Evolutionary conservation across 192 early-diverging fungal species (phyloP).

Genomic region (Spizellomyces punctatus): DNA sequence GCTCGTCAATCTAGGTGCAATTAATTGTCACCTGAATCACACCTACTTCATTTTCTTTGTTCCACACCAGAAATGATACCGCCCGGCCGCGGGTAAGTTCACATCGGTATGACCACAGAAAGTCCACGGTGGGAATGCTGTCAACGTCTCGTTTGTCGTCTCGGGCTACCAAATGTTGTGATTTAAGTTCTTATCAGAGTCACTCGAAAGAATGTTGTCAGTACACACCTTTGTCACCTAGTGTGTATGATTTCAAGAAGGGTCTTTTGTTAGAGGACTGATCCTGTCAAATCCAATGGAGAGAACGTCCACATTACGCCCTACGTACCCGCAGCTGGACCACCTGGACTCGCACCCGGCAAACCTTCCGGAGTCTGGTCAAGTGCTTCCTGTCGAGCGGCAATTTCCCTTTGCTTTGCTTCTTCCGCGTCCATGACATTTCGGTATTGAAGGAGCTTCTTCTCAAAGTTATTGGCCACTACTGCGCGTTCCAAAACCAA

Average conservation of each 20-base stretch:
- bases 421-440: conserved; percentile 45
- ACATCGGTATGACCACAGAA: conserved; percentile 59
- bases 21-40: too few species aligned
- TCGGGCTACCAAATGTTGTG: conserved; percentile 1
- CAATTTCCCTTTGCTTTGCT: conserved; percentile 1
- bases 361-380: neutral
- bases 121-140: conserved; percentile 49
- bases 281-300: too few species aligned
- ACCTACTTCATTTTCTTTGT: conserved; percentile 53
- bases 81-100: conserved; percentile 55
- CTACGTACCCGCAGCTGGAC: too few species aligned
- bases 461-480: conserved; percentile 56
- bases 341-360: too few species aligned
- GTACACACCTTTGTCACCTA: too few species aligned
- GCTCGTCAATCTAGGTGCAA: neutral
- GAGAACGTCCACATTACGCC: too few species aligned
- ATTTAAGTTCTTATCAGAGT: too few species aligned
- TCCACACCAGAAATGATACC: conserved; percentile 58
- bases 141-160: conserved; percentile 33
- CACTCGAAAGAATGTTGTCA: too few species aligned
- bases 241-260: too few species aligned
- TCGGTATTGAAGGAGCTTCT: conserved; percentile 52
- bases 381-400: conserved; percentile 3
- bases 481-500: conserved; percentile 58
- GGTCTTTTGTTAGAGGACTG: too few species aligned